Base-by-base conservation (phyloP, 495 filamentous ascomycete species). In the Aspergillus diversus region DNA sequence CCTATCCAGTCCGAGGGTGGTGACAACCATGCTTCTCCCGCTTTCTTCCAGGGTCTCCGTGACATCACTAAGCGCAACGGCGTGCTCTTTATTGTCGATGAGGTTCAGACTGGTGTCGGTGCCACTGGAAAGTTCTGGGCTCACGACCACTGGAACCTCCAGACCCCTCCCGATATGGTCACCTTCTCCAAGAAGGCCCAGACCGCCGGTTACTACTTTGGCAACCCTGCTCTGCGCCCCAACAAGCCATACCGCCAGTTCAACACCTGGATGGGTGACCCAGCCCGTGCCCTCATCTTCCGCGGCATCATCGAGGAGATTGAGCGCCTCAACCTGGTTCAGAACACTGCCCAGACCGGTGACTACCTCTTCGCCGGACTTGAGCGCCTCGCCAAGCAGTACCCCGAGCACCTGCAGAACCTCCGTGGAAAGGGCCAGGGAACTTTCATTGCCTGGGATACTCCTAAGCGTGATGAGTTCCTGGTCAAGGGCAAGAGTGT, bases 181-280 rank as follows among this genome's bases (percentile, higher is more conserved):
- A 98, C 95, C 33, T 99, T 99, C 82, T 90, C 86, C 71, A 99
- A 99, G 87, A 99, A 99, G 83, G 95, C 96, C 21, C 95, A 99
- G 82, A 93, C 96, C 7, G 95, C 95, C 33, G 95, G 95, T 33
- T 99, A 96, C 85, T 99, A 97, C 83, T 99, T 85, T 72, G 91
- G 92, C 34, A 90, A 96, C 81, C 85, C 86, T 16, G 85, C 89
- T 52, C 84, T 99, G 61, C 84, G 93, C 16, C 95, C 95, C 55
- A 97, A 97, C 81, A 94, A 93, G 84, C 92, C 95, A 15, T 98
- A 97, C 84, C 88, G 95, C 54, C 96, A 98, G 78, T 99, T 98
- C 82, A 99, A 98, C 80, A 99, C 95, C 61, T 99, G 95, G 95
- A 97, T 99, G 93, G 95, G 95, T 73, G 95, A 99, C 79, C 96